Conservation (phyloP, 129 eudicot genomes). For the Apium graveolens region DNA sequence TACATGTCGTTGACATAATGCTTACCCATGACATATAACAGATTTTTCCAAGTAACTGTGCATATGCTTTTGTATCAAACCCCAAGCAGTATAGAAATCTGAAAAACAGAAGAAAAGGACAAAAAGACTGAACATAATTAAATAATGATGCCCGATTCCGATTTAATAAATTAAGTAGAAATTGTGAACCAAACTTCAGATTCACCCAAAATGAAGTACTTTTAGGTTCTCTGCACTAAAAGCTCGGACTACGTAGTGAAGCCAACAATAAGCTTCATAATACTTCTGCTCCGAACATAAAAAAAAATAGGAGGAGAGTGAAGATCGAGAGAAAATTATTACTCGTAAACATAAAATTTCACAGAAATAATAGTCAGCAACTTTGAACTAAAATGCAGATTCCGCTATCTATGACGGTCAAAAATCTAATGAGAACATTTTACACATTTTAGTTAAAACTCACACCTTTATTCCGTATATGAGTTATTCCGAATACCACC, state of each 20-base stretch:
- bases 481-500: too few species aligned
- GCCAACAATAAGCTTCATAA: neutral
- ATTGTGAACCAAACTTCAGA: neutral
- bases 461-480: neutral
- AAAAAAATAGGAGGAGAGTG: neutral
- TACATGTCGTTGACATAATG: slow-evolving; percentile 8
- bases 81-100: slow-evolving; percentile 99
- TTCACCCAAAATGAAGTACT: too few species aligned
- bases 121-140: neutral
- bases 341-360: neutral
- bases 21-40: slow-evolving; percentile 62
- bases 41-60: slow-evolving; percentile 46
- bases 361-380: neutral
- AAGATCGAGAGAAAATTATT: too few species aligned
- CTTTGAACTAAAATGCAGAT: neutral
- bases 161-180: neutral
- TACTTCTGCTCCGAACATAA: too few species aligned
- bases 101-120: slow-evolving; percentile 8
- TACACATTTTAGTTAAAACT: neutral
- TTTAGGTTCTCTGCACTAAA: neutral
- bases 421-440: neutral
- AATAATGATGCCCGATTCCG: neutral
- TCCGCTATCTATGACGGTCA: neutral
- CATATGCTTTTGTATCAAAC: slow-evolving; percentile 56
- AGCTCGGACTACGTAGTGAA: neutral